Conservation (phyloP, 805 yeast species). For the Saturnispora ahearnii region DNA sequence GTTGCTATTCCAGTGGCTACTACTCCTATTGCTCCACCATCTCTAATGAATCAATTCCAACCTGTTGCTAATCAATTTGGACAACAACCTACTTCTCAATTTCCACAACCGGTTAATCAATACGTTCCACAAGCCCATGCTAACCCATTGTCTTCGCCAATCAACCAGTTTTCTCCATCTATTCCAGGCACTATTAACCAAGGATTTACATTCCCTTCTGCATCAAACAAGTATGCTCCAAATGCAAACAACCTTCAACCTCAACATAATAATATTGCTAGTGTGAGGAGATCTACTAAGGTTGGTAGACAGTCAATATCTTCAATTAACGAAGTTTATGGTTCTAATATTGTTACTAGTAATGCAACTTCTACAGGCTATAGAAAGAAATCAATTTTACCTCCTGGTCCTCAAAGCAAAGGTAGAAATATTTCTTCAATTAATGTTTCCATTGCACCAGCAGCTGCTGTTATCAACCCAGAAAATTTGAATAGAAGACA, state of each 20-base stretch:
- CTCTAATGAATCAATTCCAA: not conserved
- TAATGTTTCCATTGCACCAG: constrained; percentile 22
- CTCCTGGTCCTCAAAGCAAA: constrained; percentile 7
- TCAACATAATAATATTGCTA: not conserved
- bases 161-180: not conserved
- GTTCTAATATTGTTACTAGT: constrained; percentile 11
- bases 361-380: constrained; percentile 9
- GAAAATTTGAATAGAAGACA: constrained; percentile 50
- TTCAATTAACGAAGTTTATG: constrained; percentile 16
- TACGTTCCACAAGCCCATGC: not conserved
- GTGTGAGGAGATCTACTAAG: constrained; percentile 3
- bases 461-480: constrained; percentile 39
- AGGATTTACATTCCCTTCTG: not conserved
- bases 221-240: constrained; percentile 3
- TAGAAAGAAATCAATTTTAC: constrained; percentile 9
- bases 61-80: not conserved
- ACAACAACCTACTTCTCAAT: not conserved
- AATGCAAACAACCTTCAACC: not conserved
- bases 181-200: not conserved
- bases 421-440: constrained; percentile 6
- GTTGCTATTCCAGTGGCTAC: constrained; percentile 25
- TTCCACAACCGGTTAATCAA: not conserved
- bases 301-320: constrained; percentile 9
- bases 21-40: constrained; percentile 7
- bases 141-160: not conserved